Base-by-base conservation (phyloP, 2,329 filamentous ascomycete species). In the Ophiocordyceps camponoti-floridani region DNA sequence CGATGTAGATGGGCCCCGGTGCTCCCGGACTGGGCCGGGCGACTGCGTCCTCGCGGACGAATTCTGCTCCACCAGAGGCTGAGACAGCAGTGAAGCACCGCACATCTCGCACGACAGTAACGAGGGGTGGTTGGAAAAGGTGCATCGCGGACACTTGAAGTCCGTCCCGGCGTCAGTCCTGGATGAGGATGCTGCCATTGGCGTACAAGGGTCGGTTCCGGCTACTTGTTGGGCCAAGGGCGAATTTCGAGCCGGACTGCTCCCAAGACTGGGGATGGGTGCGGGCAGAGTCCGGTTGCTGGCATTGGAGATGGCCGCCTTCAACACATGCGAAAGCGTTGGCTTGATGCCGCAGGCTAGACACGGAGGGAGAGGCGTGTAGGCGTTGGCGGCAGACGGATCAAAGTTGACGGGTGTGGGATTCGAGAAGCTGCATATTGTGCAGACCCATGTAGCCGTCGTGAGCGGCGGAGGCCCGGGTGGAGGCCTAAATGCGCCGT, bases 371-470 rank as follows among this genome's bases (percentile, higher is more conserved):
- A 94, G 65, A 9, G 80, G 81, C 5, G 84, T 94, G 49, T 86
- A 77, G 18, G 79, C 75, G 48, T 77, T 91, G 9, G 86, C 86
- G 2, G 82, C 79, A 1, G 79, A 72, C 0, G 87, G 84, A 54
- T 96, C 89, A 58, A 96, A 96, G 59, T 94, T 95, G 35, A 84
- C 84, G 1, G 91, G 88, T 1, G 95, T 79, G 0, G 85, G 82
- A 55, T 96, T 96, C 10, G 88, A 89, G 57, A 94, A 93, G 52
- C 84, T 89, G 68, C 89, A 96, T 55, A 96, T 96, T 2, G 84
- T 82, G 64, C 89, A 96, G 18, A 96, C 80, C 89, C 89, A 96
- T 4, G 87, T 95, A 6, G 84, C 85, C 47, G 70, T 74, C 51
- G 69, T 72, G 13, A 67, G 59, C 13, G 71, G 62, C 1, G 67